Evolutionary conservation across 1,284 basidiomycete species (phyloP).

Genomic region (Ceratobasidium sp.): DNA sequence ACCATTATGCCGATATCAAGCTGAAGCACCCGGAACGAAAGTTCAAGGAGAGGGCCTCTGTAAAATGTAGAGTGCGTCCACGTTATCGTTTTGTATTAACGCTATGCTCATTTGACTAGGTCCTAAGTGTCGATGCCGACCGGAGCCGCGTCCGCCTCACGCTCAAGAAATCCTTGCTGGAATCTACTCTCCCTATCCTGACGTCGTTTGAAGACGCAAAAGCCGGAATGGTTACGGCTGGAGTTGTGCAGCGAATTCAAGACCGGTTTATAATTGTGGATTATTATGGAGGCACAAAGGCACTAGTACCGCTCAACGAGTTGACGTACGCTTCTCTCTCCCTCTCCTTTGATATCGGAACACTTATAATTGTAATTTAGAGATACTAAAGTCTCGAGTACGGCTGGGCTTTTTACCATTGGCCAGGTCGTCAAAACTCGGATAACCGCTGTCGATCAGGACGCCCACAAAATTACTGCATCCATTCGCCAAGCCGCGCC

Average conservation of each 20-base stretch:
- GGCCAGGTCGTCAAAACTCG: conserved; percentile 92
- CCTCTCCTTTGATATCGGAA: not conserved
- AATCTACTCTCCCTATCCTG: conserved; percentile 82
- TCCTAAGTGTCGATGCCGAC: conserved; percentile 88
- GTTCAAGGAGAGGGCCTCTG: conserved; percentile 86
- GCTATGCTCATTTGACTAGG: conserved; percentile 62
- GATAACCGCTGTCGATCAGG: conserved; percentile 78
- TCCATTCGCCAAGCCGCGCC: conserved; percentile 88
- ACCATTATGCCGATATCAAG: conserved; percentile 94
- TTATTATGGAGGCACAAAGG: conserved; percentile 92
- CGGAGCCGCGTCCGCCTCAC: conserved; percentile 89
- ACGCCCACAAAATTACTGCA: conserved; percentile 79
- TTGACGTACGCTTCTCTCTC: conserved; percentile 70
- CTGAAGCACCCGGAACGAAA: conserved; percentile 94
- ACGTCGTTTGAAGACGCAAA: conserved; percentile 76
- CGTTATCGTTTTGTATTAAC: no score
- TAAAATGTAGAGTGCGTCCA: conserved; percentile 85
- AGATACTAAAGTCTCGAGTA: conserved; percentile 72
- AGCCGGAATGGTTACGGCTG: conserved; percentile 83
- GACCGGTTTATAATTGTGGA: conserved; percentile 88
- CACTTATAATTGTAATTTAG: conserved; percentile 57
- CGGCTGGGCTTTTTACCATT: conserved; percentile 78
- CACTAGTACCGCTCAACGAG: conserved; percentile 85
- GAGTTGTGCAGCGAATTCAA: conserved; percentile 84
- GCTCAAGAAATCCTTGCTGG: conserved; percentile 92